Evolutionary conservation across 495 filamentous ascomycete genomes (phyloP).

Genomic region (Podospora conica): DNA sequence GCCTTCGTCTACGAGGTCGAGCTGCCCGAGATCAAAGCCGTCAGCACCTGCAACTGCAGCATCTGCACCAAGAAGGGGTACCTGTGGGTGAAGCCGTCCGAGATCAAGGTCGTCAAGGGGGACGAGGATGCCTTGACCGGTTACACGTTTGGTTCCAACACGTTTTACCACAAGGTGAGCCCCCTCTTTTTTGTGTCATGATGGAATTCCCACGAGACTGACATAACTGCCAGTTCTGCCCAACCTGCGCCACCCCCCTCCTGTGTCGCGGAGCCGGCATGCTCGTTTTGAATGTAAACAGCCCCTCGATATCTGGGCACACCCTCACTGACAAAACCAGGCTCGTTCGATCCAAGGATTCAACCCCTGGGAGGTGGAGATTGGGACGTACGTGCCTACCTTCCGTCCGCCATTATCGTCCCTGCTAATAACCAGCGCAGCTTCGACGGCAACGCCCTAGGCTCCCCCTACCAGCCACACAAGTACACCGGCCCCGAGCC

Average conservation of each 20-base stretch:
- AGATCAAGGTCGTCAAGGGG: constrained; percentile 35
- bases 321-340: background rate
- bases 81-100: constrained; percentile 30
- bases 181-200: constrained; percentile 6
- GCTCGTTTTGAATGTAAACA: background rate
- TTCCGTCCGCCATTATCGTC: no score
- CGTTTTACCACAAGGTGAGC: constrained; percentile 31
- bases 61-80: constrained; percentile 43
- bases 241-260: constrained; percentile 34
- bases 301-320: no score
- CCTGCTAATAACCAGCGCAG: constrained; percentile 16
- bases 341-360: constrained; percentile 31
- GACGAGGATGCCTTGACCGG: constrained; percentile 27
- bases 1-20: constrained; percentile 42
- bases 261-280: constrained; percentile 6
- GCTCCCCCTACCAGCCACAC: constrained; percentile 26
- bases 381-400: constrained; percentile 27
- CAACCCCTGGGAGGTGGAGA: constrained; percentile 30
- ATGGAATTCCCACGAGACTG: background rate
- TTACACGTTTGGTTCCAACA: constrained; percentile 33
- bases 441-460: constrained; percentile 30
- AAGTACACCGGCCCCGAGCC: constrained; percentile 37
- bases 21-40: constrained; percentile 37
- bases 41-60: constrained; percentile 46
- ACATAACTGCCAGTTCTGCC: constrained; percentile 36